Conservation (phyloP, 768 basidiomycete species). For the Lactarius sanguifluus region DNA sequence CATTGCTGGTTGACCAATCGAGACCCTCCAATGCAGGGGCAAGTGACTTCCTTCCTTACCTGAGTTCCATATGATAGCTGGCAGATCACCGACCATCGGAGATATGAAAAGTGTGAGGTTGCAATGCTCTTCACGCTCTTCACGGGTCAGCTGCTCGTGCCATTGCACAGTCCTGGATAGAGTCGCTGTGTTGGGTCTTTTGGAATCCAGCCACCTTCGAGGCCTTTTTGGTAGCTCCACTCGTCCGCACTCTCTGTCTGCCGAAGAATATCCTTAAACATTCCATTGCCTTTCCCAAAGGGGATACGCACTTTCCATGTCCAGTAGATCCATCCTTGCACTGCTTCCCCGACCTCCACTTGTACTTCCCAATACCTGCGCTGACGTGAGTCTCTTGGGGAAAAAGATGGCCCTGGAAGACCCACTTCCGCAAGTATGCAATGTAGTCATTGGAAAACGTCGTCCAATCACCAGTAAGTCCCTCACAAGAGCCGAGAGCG, state of each 20-base stretch:
- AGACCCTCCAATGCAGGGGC: not conserved
- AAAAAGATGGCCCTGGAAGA: slow-evolving; percentile 14
- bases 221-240: slow-evolving; percentile 73
- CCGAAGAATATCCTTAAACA: not conserved
- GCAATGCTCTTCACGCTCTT: not conserved
- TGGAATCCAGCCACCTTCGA: slow-evolving; percentile 78
- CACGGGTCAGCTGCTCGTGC: slow-evolving; percentile 3
- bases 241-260: slow-evolving; percentile 69
- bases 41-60: not conserved
- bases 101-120: not conserved
- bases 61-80: not conserved
- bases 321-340: slow-evolving; percentile 75
- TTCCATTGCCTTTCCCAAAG: not conserved
- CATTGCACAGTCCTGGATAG: slow-evolving; percentile 60
- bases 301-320: slow-evolving; percentile 65
- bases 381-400: not conserved
- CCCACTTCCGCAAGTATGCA: slow-evolving; percentile 58
- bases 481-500: slow-evolving; percentile 59
- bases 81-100: not conserved
- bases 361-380: slow-evolving; percentile 78
- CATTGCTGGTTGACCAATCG: not conserved
- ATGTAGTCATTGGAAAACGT: slow-evolving; percentile 65
- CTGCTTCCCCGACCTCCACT: slow-evolving; percentile 67
- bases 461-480: slow-evolving; percentile 58
- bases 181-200: slow-evolving; percentile 61